phyloP scores from a whole-genome alignment of 371 early-diverging fungal species.

The Rhizomucor miehei region DNA sequence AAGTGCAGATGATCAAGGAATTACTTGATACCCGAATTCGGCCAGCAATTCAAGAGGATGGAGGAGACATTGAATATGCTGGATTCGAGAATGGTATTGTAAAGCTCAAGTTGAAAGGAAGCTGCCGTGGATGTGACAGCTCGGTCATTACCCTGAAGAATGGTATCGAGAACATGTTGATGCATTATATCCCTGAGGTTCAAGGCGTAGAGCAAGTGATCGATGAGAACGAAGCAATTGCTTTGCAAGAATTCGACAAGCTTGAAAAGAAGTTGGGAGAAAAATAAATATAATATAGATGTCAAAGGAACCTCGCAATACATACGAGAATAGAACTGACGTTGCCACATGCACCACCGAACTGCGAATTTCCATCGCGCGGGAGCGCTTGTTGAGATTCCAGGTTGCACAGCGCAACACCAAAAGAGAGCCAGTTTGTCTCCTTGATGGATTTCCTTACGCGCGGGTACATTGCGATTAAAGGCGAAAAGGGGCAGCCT shows the following conservation, averaged over 20 bases:
- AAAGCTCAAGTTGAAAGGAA: slow-evolving; percentile 89
- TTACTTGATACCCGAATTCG: slow-evolving; percentile 92
- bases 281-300: slow-evolving; percentile 12
- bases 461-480: slow-evolving; percentile 73
- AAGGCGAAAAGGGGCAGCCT: slow-evolving; percentile 75
- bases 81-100: slow-evolving; percentile 90
- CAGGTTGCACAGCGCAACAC: not conserved
- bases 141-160: slow-evolving; percentile 90
- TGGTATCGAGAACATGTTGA: slow-evolving; percentile 98
- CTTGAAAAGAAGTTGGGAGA: slow-evolving; percentile 40
- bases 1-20: slow-evolving; percentile 96
- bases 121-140: slow-evolving; percentile 93
- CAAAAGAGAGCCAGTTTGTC: not conserved
- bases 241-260: slow-evolving; percentile 51
- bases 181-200: slow-evolving; percentile 98
- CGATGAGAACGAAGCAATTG: slow-evolving; percentile 45
- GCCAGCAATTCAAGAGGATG: slow-evolving; percentile 97
- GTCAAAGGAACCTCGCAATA: no score
- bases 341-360: no score
- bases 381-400: no score
- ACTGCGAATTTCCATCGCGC: no score
- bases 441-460: slow-evolving; percentile 75
- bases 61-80: slow-evolving; percentile 95
- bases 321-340: no score
- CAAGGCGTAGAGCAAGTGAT: slow-evolving; percentile 86